Conservation (phyloP, 2,329 filamentous ascomycete genomes). For the Amesomyces nigricolor region DNA sequence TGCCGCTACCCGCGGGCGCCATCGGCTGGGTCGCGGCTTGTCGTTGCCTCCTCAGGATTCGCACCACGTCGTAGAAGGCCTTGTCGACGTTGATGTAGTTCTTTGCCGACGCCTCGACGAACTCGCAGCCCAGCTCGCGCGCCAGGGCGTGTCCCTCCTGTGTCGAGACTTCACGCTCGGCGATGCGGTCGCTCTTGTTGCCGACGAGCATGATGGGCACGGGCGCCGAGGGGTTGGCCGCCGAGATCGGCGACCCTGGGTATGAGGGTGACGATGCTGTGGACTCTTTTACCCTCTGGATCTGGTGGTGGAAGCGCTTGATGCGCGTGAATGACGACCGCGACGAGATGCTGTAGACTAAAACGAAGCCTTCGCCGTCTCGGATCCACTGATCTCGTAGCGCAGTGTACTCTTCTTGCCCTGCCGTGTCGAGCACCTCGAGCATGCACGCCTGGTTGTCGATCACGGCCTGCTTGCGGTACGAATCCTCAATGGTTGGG, state of each 20-base stretch:
- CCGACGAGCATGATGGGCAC: constrained; percentile 97
- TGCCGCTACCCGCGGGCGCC: constrained; percentile 23
- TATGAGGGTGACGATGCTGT: constrained; percentile 70
- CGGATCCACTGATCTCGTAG: constrained; percentile 97
- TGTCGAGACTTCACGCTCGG: constrained; percentile 91
- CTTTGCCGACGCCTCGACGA: constrained; percentile 94
- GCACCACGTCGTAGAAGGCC: constrained; percentile 95
- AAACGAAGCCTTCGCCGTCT: constrained; percentile 92
- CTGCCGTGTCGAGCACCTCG: constrained; percentile 93
- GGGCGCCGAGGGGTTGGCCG: constrained; percentile 55
- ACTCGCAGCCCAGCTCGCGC: constrained; percentile 88
- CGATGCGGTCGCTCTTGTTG: constrained; percentile 96
- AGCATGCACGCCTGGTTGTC: constrained; percentile 95
- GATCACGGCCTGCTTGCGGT: constrained; percentile 86
- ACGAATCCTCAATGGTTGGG: constrained; percentile 83
- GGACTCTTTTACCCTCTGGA: constrained; percentile 94
- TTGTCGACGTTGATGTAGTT: constrained; percentile 98
- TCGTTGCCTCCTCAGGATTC: constrained; percentile 66
- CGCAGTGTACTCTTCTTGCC: constrained; percentile 97
- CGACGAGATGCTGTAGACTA: constrained; percentile 98
- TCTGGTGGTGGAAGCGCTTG: constrained; percentile 93
- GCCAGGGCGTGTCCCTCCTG: constrained; percentile 92
- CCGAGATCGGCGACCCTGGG: constrained; percentile 64
- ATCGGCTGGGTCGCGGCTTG: constrained; percentile 24
- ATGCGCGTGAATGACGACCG: constrained; percentile 92